Conservation (phyloP, 805 yeast species). For the Schwanniomyces sp. region DNA sequence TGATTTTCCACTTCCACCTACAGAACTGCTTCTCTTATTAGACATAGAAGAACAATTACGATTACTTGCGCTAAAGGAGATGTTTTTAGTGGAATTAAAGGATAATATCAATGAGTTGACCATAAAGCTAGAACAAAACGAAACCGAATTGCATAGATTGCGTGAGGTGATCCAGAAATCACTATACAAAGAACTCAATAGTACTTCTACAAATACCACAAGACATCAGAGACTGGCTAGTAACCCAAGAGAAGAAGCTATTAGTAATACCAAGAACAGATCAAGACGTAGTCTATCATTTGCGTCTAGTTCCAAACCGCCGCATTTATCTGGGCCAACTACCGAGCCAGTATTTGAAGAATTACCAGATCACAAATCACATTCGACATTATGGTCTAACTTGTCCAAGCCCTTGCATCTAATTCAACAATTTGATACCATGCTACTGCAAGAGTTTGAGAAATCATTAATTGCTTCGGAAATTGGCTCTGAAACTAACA, state of each 20-base stretch:
- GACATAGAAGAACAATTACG: conserved; percentile 58
- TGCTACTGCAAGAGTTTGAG: conserved; percentile 66
- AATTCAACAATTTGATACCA: conserved; percentile 66
- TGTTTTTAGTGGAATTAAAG: conserved; percentile 63
- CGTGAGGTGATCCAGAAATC: conserved; percentile 48
- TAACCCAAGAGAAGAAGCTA: conserved; percentile 27
- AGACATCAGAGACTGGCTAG: conserved; percentile 17
- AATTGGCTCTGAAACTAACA: background rate
- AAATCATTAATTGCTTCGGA: conserved; percentile 26
- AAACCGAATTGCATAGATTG: conserved; percentile 50
- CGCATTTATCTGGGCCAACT: background rate
- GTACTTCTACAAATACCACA: conserved; percentile 3
- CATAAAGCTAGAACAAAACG: conserved; percentile 39
- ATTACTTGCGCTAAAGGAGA: conserved; percentile 65
- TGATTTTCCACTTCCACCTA: conserved; percentile 32
- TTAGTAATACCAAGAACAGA: conserved; percentile 28
- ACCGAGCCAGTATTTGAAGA: background rate
- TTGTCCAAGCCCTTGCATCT: conserved; percentile 56
- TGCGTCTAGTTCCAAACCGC: conserved; percentile 1
- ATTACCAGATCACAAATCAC: conserved; percentile 1
- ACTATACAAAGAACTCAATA: conserved; percentile 39
- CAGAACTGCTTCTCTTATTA: conserved; percentile 22
- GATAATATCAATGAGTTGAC: conserved; percentile 50
- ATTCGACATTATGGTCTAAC: conserved; percentile 30
- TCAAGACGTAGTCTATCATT: conserved; percentile 16